Evolutionary conservation across 805 yeast genomes (phyloP), one percentile per base, ranked within the genome.

Genomic region (Saccharomycopsis sp.): DNA sequence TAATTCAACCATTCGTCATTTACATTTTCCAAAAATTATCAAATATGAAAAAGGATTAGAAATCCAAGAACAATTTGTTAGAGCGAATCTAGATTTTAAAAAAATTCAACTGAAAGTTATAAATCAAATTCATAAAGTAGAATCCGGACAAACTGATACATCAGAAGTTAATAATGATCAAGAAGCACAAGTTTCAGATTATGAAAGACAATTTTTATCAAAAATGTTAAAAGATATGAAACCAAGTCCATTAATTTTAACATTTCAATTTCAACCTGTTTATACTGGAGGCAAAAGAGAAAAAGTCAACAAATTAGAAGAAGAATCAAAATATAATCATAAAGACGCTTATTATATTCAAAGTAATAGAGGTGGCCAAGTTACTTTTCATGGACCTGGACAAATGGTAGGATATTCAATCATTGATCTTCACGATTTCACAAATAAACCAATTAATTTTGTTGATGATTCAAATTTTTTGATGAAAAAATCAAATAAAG

Each of bases 311-410:
- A 60, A 76, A 0, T 56, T 67, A 1, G 46, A 45, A 4, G 52
- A 46, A 2, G 49, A 41, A 29, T 14, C 46, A 36, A 47, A 47
- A 27, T 62, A 55, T 49, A 52, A 60, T 37, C 42, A 36, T 21
- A 44, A 64, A 31, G 69, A 69, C n/a, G 79, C 87, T 13, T 67
- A 67, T 23, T 83, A 75, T 53, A 70, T 78, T n/a, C 89, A 84
- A 51, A 72, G 92, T 0, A 76, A 76, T 40, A 66, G 99, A 46
- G 99, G 99, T 13, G 99, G 99, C 0, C 94, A 92, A 56, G 75
- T 92, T 1, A 92, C 98, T 0, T 92, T 84, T 66, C 99, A 92
- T 61, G 97, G 97, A 0, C 82, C 92, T 1, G 98, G 98, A 0
- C 99, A 92, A 59, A 55, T 86, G 29, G 95, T 88, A 2, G 75